Conservation (phyloP, 2,329 filamentous ascomycete genomes). For the Juglanconis juglandina region DNA sequence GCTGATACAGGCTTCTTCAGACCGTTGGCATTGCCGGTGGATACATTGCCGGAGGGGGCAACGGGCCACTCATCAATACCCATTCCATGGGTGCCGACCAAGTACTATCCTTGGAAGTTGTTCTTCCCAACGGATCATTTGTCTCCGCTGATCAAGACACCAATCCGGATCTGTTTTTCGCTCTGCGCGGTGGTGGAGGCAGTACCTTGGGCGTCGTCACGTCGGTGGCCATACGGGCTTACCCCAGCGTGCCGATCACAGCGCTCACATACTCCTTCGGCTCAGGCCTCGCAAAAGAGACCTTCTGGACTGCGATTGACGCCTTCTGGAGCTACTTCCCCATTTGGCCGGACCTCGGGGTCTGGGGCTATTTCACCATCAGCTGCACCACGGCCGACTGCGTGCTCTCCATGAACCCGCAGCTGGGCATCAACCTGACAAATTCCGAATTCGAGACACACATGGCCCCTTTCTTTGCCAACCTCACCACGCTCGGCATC, state of each 20-base stretch:
- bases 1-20: not conserved
- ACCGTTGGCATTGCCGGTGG: constrained; percentile 51
- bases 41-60: constrained; percentile 49
- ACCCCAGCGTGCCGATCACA: constrained; percentile 22
- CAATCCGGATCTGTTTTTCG: constrained; percentile 48
- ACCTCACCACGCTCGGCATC: too few relatives aligned
- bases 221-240: constrained; percentile 23
- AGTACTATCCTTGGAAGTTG: constrained; percentile 44
- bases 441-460: too few relatives aligned
- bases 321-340: constrained; percentile 25
- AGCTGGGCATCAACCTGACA: too few relatives aligned
- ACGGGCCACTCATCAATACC: constrained; percentile 48
- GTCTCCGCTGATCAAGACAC: constrained; percentile 37
- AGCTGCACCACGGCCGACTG: too few relatives aligned
- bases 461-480: too few relatives aligned
- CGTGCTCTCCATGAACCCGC: too few relatives aligned
- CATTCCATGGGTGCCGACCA: constrained; percentile 51
- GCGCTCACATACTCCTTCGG: constrained; percentile 24
- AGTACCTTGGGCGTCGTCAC: constrained; percentile 37
- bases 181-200: constrained; percentile 43
- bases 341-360: not conserved
- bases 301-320: constrained; percentile 26
- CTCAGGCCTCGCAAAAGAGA: constrained; percentile 43
- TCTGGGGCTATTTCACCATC: too few relatives aligned
- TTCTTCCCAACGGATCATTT: constrained; percentile 42